phyloP scores from a whole-genome alignment of 495 filamentous ascomycete species.

The Daldinia bambusicola region DNA sequence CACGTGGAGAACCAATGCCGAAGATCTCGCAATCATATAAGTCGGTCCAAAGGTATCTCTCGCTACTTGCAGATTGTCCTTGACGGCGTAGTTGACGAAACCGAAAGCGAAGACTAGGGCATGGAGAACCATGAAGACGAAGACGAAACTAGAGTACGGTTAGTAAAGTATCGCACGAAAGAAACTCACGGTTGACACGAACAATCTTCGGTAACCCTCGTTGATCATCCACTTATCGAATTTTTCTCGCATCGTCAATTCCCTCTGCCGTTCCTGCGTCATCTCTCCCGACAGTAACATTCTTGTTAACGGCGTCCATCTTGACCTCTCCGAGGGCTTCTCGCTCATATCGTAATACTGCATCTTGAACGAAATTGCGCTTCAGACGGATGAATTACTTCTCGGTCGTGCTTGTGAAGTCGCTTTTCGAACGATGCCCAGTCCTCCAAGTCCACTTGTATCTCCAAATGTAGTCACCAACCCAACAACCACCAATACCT shows the following conservation, averaged over 20 bases:
- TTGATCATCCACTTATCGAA: conserved; percentile 78
- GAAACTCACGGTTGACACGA: conserved; percentile 49
- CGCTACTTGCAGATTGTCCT: conserved; percentile 72
- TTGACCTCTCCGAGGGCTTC: conserved; percentile 68
- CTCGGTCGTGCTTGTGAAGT: conserved; percentile 17
- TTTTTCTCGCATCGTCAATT: conserved; percentile 64
- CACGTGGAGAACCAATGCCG: conserved; percentile 77
- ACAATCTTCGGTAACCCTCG: conserved; percentile 79
- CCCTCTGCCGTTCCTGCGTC: conserved; percentile 68
- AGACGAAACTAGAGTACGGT: conserved; percentile 67
- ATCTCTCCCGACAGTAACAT: conserved; percentile 78
- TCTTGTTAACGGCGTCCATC: conserved; percentile 75
- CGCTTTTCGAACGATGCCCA: conserved; percentile 11
- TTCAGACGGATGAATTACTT: conserved; percentile 11
- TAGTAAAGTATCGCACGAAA: conserved; percentile 33
- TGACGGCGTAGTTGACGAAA: conserved; percentile 78
- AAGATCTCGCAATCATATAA: conserved; percentile 75
- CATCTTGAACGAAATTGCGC: conserved; percentile 49
- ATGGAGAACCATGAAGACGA: conserved; percentile 73
- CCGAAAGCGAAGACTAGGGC: conserved; percentile 75
- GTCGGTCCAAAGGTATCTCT: conserved; percentile 73
- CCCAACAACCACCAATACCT: conserved; percentile 37
- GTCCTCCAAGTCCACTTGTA: conserved; percentile 15
- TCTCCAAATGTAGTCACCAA: conserved; percentile 13
- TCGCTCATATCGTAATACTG: conserved; percentile 54